Base-by-base conservation (phyloP, 2,329 filamentous ascomycete genomes). In the Apiospora malaysiana region DNA sequence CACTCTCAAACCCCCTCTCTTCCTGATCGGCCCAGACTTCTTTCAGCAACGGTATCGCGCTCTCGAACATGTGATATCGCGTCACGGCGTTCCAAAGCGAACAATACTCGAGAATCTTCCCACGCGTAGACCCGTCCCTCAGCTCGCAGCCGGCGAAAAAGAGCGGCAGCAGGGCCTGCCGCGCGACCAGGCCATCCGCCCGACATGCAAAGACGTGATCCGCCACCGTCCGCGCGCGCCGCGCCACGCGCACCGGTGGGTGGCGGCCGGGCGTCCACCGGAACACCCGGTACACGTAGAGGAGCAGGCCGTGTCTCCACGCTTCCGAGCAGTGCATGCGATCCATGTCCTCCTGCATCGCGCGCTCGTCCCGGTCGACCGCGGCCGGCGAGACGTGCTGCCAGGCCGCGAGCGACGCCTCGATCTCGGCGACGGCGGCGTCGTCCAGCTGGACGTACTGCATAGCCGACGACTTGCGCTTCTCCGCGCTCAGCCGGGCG, bases 61-160 rank as follows among this genome's bases (percentile, higher is more conserved):
- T 68, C 4, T 23, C 12, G 21, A 70, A 69, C 49, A 70, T 63
- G 42, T 70, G 69, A 32, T 70, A 70, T 9, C 66, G 45, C 1
- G 69, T 70, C 49, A n/a, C 6, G 1, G 16, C n/a, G 16, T 70
- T 32, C 69, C 69, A 70, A 6, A 42, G 25, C 16, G 66, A 25
- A 23, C 66, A 70, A 14, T 32, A 42, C 66, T 46, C 12, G 21
- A 70, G n/a, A 16, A 70, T 65, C 27, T 40, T 56, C 4, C 23
- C 2, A 1, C 66, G 66, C 25, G 27, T 70, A 2, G 69, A 69
- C 40, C 25, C 37, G 25, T 70, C 69, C 0, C 37, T 5, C 40
- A 70, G 49, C 49, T 70, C 47, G 69, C 69, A 70, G 21, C 46
- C 69, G 1, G 69, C 69, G 18, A 70, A 69, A 49, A 70, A 51